phyloP scores from a whole-genome alignment of 2,329 filamentous ascomycete species.

The Beauveria brongniartii region DNA sequence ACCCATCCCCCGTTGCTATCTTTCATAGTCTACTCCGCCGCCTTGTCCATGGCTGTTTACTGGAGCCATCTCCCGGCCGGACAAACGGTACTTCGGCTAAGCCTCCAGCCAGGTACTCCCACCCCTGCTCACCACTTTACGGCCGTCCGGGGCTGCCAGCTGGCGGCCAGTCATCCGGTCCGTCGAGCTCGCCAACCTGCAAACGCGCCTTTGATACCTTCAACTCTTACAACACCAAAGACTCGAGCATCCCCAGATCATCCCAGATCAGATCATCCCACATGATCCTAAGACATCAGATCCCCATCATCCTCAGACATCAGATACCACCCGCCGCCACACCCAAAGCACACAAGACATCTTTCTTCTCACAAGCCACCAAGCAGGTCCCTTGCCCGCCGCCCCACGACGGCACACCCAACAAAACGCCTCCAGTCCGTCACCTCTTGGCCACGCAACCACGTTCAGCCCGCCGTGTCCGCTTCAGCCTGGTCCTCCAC shows the following conservation, averaged over 20 bases:
- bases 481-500: slow-evolving; percentile 1
- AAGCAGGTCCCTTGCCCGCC: background rate
- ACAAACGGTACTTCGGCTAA: slow-evolving; percentile 10
- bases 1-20: background rate
- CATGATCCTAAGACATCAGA: background rate
- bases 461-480: no score
- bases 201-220: background rate
- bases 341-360: background rate
- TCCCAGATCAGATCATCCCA: background rate
- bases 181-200: background rate
- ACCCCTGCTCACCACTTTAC: background rate
- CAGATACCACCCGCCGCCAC: background rate
- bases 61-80: background rate
- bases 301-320: background rate
- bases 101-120: background rate
- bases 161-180: background rate
- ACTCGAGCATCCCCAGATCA: no score
- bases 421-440: background rate
- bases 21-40: background rate
- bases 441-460: no score
- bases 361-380: background rate
- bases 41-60: no score
- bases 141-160: slow-evolving; percentile 1
- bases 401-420: background rate
- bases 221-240: no score